Conservation (phyloP, 2,329 filamentous ascomycete species). For the Alternaria panax region DNA sequence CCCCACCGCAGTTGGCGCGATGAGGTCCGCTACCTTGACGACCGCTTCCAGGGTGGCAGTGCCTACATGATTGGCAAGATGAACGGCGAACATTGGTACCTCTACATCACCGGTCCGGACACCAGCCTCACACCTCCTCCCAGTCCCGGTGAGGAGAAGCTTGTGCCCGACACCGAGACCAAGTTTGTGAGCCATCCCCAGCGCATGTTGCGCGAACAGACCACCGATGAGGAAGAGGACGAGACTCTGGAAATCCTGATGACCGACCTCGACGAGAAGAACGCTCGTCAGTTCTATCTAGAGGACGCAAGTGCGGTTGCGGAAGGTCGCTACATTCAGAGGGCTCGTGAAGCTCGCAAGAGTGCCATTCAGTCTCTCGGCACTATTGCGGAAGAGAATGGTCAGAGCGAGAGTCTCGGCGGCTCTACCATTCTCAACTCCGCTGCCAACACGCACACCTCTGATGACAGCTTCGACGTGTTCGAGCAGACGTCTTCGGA, state of each 20-base stretch:
- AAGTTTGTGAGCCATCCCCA: slow-evolving; percentile 66
- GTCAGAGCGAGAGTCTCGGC: slow-evolving; percentile 46
- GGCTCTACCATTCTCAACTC: slow-evolving; percentile 48
- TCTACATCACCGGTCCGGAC: slow-evolving; percentile 92
- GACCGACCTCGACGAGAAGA: slow-evolving; percentile 72
- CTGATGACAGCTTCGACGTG: slow-evolving; percentile 74
- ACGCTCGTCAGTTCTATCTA: slow-evolving; percentile 73
- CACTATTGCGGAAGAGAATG: slow-evolving; percentile 62
- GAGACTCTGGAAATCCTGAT: slow-evolving; percentile 77
- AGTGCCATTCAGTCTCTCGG: slow-evolving; percentile 67
- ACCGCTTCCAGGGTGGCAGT: slow-evolving; percentile 88
- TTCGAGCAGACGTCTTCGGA: slow-evolving; percentile 78
- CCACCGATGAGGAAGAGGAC: slow-evolving; percentile 65
- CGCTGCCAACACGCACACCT: slow-evolving; percentile 52
- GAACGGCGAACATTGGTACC: slow-evolving; percentile 99
- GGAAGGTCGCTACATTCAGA: slow-evolving; percentile 76
- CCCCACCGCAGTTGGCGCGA: slow-evolving; percentile 98
- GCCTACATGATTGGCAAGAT: slow-evolving; percentile 99
- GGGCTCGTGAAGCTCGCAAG: slow-evolving; percentile 69
- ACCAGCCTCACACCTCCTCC: slow-evolving; percentile 80
- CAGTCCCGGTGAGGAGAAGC: slow-evolving; percentile 66
- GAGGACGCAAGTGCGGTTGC: slow-evolving; percentile 90
- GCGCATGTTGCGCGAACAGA: slow-evolving; percentile 57
- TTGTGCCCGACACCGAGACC: slow-evolving; percentile 62
- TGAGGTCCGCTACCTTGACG: slow-evolving; percentile 91